Conservation (phyloP, 1,284 basidiomycete genomes). For the Caloboletus firmus region DNA sequence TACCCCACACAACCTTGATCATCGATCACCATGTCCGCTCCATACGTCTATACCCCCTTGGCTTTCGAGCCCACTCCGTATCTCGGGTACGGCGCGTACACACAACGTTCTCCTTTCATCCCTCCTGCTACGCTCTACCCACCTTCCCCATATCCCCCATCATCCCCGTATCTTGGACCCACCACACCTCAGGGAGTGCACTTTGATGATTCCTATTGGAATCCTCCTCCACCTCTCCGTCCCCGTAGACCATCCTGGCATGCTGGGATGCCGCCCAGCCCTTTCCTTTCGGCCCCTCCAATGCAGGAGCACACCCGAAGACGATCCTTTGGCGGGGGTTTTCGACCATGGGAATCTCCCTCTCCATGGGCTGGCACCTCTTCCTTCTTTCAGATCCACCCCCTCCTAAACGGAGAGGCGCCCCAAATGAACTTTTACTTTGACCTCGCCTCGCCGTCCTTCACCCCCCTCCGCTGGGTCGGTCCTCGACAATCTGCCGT, state of each 20-base stretch:
- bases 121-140: constrained; percentile 38
- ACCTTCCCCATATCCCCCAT: constrained; percentile 31
- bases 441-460: constrained; percentile 51
- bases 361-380: constrained; percentile 25
- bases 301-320: constrained; percentile 31
- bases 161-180: constrained; percentile 28
- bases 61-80: constrained; percentile 33
- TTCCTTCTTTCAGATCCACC: constrained; percentile 50
- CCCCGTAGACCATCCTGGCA: constrained; percentile 45
- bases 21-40: constrained; percentile 37
- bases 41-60: constrained; percentile 41
- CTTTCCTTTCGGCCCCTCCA: constrained; percentile 23
- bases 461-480: constrained; percentile 45
- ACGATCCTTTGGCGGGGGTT: constrained; percentile 41
- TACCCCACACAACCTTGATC: background rate
- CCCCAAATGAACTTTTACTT: constrained; percentile 50
- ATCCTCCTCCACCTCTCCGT: constrained; percentile 26
- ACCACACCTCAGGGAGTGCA: constrained; percentile 23
- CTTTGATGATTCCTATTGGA: constrained; percentile 23
- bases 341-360: constrained; percentile 28
- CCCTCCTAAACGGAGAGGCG: constrained; percentile 57
- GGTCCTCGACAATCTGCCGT: constrained; percentile 38
- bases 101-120: constrained; percentile 43
- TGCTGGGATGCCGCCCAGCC: constrained; percentile 28
- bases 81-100: constrained; percentile 31